Evolutionary conservation across 352 stramenopile genomes (phyloP).

Genomic region (Phytophthora sp.): DNA sequence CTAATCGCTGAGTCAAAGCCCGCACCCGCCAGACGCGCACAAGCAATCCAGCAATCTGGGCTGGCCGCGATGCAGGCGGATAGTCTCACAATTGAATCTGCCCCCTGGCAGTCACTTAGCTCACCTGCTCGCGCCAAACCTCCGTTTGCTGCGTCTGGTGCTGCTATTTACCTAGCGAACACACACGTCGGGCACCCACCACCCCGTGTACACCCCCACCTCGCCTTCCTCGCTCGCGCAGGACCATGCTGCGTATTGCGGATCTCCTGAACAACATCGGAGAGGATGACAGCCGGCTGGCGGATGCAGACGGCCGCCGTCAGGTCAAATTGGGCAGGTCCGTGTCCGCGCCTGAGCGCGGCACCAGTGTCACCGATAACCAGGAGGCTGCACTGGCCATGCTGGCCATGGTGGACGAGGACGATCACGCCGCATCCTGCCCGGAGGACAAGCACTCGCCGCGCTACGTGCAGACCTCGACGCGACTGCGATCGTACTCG

Average conservation of each 20-base stretch:
- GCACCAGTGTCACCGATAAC: neutral
- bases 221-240: neutral
- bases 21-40: neutral
- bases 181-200: slow-evolving; percentile 31
- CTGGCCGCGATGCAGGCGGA: slow-evolving; percentile 16
- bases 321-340: slow-evolving; percentile 36
- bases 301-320: neutral
- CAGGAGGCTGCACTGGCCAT: slow-evolving; percentile 19
- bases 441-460: slow-evolving; percentile 37
- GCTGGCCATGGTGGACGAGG: slow-evolving; percentile 31
- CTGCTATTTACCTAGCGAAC: slow-evolving; percentile 42
- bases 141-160: slow-evolving; percentile 22
- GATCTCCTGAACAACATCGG: slow-evolving; percentile 44
- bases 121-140: slow-evolving; percentile 28
- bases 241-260: slow-evolving; percentile 37
- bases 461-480: slow-evolving; percentile 9
- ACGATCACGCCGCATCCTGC: slow-evolving; percentile 37
- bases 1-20: slow-evolving; percentile 23
- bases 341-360: slow-evolving; percentile 33
- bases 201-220: slow-evolving; percentile 30
- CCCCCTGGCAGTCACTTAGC: slow-evolving; percentile 40
- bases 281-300: slow-evolving; percentile 31
- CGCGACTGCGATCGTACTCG: slow-evolving; percentile 20
- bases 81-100: slow-evolving; percentile 42
- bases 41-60: slow-evolving; percentile 20